phyloP scores from a whole-genome alignment of 2,329 filamentous ascomycete species.

The Pezicula rhizophila region DNA sequence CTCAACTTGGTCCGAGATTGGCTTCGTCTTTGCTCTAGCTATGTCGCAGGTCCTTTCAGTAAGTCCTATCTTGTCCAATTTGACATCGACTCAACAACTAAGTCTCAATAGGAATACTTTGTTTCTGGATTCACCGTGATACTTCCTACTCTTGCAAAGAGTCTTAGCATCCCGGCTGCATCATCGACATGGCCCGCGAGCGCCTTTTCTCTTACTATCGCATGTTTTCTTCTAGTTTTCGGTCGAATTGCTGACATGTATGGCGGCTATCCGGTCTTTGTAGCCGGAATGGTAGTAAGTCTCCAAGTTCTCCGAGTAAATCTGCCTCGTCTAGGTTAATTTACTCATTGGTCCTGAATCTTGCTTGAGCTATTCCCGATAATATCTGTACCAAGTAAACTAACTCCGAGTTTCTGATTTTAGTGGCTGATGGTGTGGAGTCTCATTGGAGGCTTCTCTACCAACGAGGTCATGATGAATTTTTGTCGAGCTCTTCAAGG shows the following conservation, averaged over 20 bases:
- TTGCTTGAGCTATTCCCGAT: too few species aligned
- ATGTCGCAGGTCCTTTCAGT: constrained; percentile 53
- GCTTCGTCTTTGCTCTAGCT: constrained; percentile 53
- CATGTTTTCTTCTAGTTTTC: constrained; percentile 54
- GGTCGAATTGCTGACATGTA: constrained; percentile 58
- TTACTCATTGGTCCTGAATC: too few species aligned
- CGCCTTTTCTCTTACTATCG: constrained; percentile 51
- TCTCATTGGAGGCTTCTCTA: constrained; percentile 63
- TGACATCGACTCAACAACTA: constrained; percentile 3
- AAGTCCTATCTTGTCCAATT: constrained; percentile 12
- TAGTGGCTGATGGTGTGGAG: constrained; percentile 64
- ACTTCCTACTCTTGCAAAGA: constrained; percentile 55
- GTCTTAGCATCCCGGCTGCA: constrained; percentile 57
- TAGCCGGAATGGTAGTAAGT: constrained; percentile 40
- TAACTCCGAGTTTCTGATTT: too few species aligned
- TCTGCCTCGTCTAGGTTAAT: too few species aligned
- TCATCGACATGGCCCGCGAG: constrained; percentile 59
- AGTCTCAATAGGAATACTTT: constrained; percentile 47
- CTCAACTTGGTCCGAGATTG: constrained; percentile 45
- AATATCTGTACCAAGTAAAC: too few species aligned
- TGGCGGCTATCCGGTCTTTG: constrained; percentile 55
- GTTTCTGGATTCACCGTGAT: constrained; percentile 72
- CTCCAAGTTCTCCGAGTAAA: too few species aligned
- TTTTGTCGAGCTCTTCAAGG: constrained; percentile 70
- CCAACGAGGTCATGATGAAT: constrained; percentile 64